phyloP scores from a whole-genome alignment of 805 yeast genomes.

The Candida xiaguanensis region DNA sequence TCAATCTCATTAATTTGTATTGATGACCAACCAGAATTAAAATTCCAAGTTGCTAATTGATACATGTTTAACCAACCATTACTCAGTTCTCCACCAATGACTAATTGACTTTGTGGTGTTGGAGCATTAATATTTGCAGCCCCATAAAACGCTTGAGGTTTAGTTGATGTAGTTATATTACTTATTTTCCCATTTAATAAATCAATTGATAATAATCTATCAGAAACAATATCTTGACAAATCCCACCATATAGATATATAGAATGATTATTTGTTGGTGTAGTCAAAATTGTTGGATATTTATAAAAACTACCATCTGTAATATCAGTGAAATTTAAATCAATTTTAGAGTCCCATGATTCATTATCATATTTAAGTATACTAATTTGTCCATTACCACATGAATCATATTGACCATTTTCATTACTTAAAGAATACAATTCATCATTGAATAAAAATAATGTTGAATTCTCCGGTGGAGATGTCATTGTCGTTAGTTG shows the following conservation, averaged over 20 bases:
- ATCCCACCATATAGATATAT: slow-evolving; percentile 57
- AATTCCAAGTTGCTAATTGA: slow-evolving; percentile 73
- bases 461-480: slow-evolving; percentile 31
- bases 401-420: slow-evolving; percentile 12
- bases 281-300: slow-evolving; percentile 41
- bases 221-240: slow-evolving; percentile 29
- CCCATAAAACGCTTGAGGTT: slow-evolving; percentile 55
- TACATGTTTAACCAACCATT: slow-evolving; percentile 70
- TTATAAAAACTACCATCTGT: slow-evolving; percentile 27
- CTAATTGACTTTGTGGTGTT: slow-evolving; percentile 42
- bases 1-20: slow-evolving; percentile 23
- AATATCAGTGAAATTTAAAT: slow-evolving; percentile 10
- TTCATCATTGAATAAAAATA: slow-evolving; percentile 24
- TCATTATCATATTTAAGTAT: slow-evolving; percentile 18
- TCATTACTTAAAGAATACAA: slow-evolving; percentile 26
- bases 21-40: slow-evolving; percentile 65
- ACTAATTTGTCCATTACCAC: slow-evolving; percentile 26
- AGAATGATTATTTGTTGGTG: slow-evolving; percentile 28
- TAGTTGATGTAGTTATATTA: slow-evolving; percentile 45
- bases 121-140: slow-evolving; percentile 45
- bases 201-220: slow-evolving; percentile 44
- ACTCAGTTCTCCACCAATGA: slow-evolving; percentile 64
- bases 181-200: slow-evolving; percentile 27
- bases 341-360: slow-evolving; percentile 16
- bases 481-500: slow-evolving; percentile 17